Conservation (phyloP, 129 eudicot genomes). For the Calendula officinalis region DNA sequence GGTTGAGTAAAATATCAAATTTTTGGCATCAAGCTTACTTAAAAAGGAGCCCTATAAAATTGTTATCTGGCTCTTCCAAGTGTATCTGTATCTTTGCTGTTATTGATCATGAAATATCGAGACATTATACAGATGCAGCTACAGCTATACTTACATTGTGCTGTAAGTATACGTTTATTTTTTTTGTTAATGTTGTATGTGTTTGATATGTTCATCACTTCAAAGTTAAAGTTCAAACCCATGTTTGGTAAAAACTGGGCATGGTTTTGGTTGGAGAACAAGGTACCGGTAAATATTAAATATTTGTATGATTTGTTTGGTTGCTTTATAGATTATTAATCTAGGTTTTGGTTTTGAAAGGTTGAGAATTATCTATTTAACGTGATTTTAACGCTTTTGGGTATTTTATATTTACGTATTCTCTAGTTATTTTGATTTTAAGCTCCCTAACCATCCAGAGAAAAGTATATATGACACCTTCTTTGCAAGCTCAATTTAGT, state of each 20-base stretch:
- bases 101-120: conserved; percentile 5
- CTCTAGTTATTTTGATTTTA: not conserved
- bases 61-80: not conserved
- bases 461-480: no score
- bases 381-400: not conserved
- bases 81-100: conserved; percentile 24
- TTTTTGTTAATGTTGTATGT: not conserved
- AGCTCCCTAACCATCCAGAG: no score
- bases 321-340: not conserved
- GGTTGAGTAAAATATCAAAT: conserved; percentile 28
- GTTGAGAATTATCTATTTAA: not conserved
- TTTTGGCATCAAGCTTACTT: conserved; percentile 5
- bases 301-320: conserved; percentile 1
- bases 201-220: not conserved
- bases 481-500: no score
- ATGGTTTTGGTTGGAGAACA: conserved; percentile 19
- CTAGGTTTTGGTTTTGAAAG: not conserved
- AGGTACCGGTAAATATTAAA: conserved; percentile 23
- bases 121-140: conserved; percentile 32
- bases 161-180: conserved; percentile 22
- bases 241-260: conserved; percentile 19
- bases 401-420: not conserved
- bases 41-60: not conserved
- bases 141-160: conserved; percentile 19
- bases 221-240: not conserved